Conservation (phyloP, 192 early-diverging fungal genomes). For the Coemansia guatemalensis region DNA sequence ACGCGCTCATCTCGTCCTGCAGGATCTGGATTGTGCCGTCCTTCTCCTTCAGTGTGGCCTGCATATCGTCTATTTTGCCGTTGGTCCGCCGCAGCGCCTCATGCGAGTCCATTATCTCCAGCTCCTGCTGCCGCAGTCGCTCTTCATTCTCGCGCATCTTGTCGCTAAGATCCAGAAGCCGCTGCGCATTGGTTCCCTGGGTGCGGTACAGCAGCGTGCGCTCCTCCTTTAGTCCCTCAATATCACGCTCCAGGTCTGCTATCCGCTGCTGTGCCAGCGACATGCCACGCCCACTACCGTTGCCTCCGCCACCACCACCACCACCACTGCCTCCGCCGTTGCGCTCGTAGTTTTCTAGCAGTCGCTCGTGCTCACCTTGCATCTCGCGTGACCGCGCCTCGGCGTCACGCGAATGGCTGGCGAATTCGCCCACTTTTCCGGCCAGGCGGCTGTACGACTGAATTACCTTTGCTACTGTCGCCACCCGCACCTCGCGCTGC, state of each 20-base stretch:
- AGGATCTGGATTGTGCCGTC: constrained; percentile 91
- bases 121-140: constrained; percentile 64
- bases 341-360: constrained; percentile 40
- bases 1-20: constrained; percentile 86
- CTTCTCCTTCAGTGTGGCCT: constrained; percentile 72
- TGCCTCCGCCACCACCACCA: constrained; percentile 8
- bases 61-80: constrained; percentile 36
- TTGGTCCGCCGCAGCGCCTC: constrained; percentile 38
- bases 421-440: constrained; percentile 44
- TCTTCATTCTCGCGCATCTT: constrained; percentile 58
- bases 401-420: constrained; percentile 40
- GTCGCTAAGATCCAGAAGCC: constrained; percentile 84
- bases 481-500: constrained; percentile 50
- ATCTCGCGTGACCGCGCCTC: constrained; percentile 44
- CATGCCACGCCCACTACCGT: constrained; percentile 24
- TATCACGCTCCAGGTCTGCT: constrained; percentile 71
- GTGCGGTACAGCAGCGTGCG: constrained; percentile 85
- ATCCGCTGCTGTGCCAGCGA: constrained; percentile 62
- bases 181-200: constrained; percentile 89
- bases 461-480: constrained; percentile 48
- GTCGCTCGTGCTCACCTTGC: constrained; percentile 50
- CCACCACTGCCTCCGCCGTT: constrained; percentile 8
- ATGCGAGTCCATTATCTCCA: constrained; percentile 38
- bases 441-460: constrained; percentile 49
- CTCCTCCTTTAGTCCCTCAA: constrained; percentile 81